Conservation (phyloP, 2,329 filamentous ascomycete species). For the Colletotrichum sp. region DNA sequence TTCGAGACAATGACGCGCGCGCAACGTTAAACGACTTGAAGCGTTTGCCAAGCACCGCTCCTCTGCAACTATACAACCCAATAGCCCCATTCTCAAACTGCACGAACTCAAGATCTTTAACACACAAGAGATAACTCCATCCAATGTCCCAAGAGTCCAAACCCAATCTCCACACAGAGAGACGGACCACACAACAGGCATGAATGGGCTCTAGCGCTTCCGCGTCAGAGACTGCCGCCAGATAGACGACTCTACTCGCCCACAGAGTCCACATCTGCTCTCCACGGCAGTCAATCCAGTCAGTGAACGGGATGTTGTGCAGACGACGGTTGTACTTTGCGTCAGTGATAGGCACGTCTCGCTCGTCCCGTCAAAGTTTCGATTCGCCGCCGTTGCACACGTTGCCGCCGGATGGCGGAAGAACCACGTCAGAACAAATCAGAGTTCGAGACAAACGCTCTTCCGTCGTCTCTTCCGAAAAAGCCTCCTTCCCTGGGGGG, state of each 20-base stretch:
- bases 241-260: background rate
- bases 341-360: background rate
- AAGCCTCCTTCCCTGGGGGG: background rate
- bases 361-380: background rate
- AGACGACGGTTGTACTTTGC: background rate
- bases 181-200: background rate
- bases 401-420: background rate
- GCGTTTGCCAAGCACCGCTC: background rate
- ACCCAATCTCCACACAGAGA: background rate
- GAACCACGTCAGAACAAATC: background rate
- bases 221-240: background rate
- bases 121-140: background rate
- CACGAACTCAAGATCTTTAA: background rate
- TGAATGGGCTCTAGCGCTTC: background rate
- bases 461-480: background rate
- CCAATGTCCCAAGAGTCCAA: background rate
- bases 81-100: background rate
- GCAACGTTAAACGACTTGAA: background rate
- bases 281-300: background rate
- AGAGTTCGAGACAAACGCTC: background rate
- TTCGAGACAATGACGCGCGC: background rate
- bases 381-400: background rate
- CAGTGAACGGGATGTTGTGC: background rate
- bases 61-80: background rate
- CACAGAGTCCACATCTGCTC: background rate